Conservation (phyloP, 2,329 filamentous ascomycete species). For the Pseudogymnoascus sp. region DNA sequence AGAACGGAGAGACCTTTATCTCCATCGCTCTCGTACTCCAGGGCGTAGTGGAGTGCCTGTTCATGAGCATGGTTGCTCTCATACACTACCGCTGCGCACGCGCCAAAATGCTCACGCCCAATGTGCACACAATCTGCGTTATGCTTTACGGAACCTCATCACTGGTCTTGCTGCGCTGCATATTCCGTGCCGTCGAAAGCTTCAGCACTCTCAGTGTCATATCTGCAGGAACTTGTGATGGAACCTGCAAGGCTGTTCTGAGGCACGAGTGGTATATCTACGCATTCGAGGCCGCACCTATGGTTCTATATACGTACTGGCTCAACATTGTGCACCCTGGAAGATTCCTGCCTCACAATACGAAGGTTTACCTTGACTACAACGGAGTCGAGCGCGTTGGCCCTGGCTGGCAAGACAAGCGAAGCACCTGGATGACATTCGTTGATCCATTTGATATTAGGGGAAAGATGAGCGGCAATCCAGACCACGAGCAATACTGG, state of each 20-base stretch:
- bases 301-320: conserved; percentile 29
- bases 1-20: conserved; percentile 25
- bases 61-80: conserved; percentile 16
- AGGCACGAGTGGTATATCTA: conserved; percentile 32
- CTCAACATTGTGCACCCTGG: conserved; percentile 31
- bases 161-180: conserved; percentile 29
- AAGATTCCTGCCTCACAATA: conserved; percentile 25
- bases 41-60: conserved; percentile 25
- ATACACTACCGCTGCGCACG: conserved; percentile 25
- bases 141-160: conserved; percentile 31
- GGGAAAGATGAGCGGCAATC: neutral
- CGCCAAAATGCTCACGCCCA: conserved; percentile 22
- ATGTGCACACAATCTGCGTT: conserved; percentile 27
- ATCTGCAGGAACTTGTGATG: conserved; percentile 17
- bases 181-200: conserved; percentile 30
- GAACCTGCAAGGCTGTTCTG: conserved; percentile 23
- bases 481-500: conserved; percentile 2
- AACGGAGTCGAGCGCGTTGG: conserved; percentile 27
- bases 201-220: conserved; percentile 22
- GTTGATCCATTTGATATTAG: conserved; percentile 1
- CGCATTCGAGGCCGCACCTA: conserved; percentile 30
- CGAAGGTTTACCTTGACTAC: conserved; percentile 25
- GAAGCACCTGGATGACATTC: neutral
- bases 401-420: conserved; percentile 25
- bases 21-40: conserved; percentile 27